A percentile compares a stretch with the other conserved stretches of the same genome.
These are phyloP conservation scores for Volvariella surrecta DNA, from an alignment of 1,284 basidiomycete genomes.

Conservation along the genomic window DNA sequence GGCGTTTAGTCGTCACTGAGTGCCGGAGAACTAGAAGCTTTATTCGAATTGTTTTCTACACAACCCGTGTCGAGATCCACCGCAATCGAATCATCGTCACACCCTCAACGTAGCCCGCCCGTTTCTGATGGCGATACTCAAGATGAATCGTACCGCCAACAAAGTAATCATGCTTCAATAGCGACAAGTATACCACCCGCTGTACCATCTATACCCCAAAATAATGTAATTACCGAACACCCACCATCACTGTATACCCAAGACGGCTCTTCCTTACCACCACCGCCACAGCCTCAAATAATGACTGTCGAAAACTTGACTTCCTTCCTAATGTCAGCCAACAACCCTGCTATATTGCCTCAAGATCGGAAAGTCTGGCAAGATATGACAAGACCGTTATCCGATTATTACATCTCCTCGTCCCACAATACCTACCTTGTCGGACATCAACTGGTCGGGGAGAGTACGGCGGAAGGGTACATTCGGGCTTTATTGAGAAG, in stretches of 20 bases:
- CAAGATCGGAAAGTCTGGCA: conserved; percentile 19
- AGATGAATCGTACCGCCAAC: background rate
- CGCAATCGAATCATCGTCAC: conserved; percentile 25
- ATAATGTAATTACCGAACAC: background rate
- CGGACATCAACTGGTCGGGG: conserved; percentile 88
- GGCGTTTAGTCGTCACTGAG: conserved; percentile 34
- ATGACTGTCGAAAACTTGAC: conserved; percentile 61
- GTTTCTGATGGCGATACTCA: background rate
- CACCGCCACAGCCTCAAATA: conserved; percentile 8
- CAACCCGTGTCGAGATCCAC: background rate
- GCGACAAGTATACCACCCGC: background rate
- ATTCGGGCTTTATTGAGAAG: conserved; percentile 86
- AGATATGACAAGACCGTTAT: conserved; percentile 73
- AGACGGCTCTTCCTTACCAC: too few species aligned
- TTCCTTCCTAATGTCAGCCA: conserved; percentile 57
- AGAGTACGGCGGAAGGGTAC: conserved; percentile 93
- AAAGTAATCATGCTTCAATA: background rate
- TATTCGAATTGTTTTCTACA: conserved; percentile 47
- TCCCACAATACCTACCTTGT: conserved; percentile 98
- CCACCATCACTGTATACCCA: conserved; percentile 1
- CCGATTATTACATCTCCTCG: conserved; percentile 88
- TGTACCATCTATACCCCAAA: too few species aligned
- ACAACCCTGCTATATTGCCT: conserved; percentile 32
- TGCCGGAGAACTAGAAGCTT: conserved; percentile 32
- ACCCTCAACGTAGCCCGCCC: conserved; percentile 9